A percentile compares a stretch with the other conserved stretches of the same genome.
phyloP scores from a whole-genome alignment of 768 basidiomycete species.

The Neoboletus subvelutipes region DNA sequence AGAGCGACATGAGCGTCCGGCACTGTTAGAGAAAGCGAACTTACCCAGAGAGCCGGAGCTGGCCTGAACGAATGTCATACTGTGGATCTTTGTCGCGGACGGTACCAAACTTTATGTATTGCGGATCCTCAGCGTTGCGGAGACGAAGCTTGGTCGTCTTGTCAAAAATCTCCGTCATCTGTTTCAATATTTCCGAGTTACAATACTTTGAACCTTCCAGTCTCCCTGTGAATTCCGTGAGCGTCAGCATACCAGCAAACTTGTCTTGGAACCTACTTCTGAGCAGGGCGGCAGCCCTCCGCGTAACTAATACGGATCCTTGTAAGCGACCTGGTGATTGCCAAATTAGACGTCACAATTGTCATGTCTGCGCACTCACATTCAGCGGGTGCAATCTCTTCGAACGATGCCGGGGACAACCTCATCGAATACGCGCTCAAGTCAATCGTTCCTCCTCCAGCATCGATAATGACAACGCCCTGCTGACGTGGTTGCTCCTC shows the following conservation, averaged over 20 bases:
- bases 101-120: conserved; percentile 43
- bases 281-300: conserved; percentile 35
- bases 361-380: conserved; percentile 23
- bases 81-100: conserved; percentile 38
- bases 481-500: conserved; percentile 25
- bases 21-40: neutral
- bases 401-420: conserved; percentile 37
- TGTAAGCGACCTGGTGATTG: conserved; percentile 37
- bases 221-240: conserved; percentile 21
- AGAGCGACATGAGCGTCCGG: neutral
- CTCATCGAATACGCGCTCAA: conserved; percentile 44
- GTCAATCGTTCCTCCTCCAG: conserved; percentile 47
- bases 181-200: conserved; percentile 32
- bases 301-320: conserved; percentile 41
- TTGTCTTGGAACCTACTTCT: conserved; percentile 13
- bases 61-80: conserved; percentile 39
- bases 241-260: neutral
- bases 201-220: conserved; percentile 34
- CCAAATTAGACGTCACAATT: neutral
- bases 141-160: conserved; percentile 44
- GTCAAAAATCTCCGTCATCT: conserved; percentile 41
- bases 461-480: conserved; percentile 49
- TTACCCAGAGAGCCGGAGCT: conserved; percentile 40
- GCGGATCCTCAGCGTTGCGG: conserved; percentile 37
- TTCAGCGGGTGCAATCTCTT: conserved; percentile 39